Base-by-base conservation (phyloP, 768 basidiomycete species). In the Psilocybe cyanescens region DNA sequence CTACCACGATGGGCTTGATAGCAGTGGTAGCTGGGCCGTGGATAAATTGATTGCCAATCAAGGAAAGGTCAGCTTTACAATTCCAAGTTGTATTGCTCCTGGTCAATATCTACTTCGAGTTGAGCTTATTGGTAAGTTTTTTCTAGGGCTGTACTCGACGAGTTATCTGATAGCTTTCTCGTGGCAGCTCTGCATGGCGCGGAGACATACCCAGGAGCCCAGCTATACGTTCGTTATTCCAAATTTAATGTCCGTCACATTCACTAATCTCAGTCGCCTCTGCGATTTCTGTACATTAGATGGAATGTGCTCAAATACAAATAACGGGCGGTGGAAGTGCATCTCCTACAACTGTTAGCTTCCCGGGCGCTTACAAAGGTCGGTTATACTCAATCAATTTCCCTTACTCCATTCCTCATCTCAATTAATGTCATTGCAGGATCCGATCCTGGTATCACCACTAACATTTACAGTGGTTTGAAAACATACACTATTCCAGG, bases 341-440 rank as follows among this genome's bases (percentile, higher is more conserved):
- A 8, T 70, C 66, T 9, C 81, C 83, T 2, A 69, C 79, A 19
- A 79, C 80, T 16, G 81, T 81, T 46, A 78, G 72, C 66, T 78
- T 84, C 76, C 81, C 81, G 4, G 83, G 83, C 19, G 78, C 79
- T 8, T 83, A 83, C 69, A 70, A 68, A 19, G 72, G 78, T 76
- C 33, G 44, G 68, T 62, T 3, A 8, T 9, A n/a, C 6, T 12
- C 11, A 19, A 37, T 45, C 24, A 1, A 31, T 5, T 46, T 9
- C 24, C 24, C 16, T 39, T 28, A 3, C 49, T 14, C 57, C 29
- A 4, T 17, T 50, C 51, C n/a, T 19, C 8, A 24, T 9, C 49
- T 28, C 5, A 41, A 64, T 41, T 33, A 33, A 46, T 30, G 9
- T 19, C 37, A 30, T 16, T 44, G 33, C 17, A 77, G 77, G 76